Evolutionary conservation across 169 alveolate species (phyloP), one percentile per base, ranked within the genome.

Genomic region (Eimeria acervulina): DNA sequence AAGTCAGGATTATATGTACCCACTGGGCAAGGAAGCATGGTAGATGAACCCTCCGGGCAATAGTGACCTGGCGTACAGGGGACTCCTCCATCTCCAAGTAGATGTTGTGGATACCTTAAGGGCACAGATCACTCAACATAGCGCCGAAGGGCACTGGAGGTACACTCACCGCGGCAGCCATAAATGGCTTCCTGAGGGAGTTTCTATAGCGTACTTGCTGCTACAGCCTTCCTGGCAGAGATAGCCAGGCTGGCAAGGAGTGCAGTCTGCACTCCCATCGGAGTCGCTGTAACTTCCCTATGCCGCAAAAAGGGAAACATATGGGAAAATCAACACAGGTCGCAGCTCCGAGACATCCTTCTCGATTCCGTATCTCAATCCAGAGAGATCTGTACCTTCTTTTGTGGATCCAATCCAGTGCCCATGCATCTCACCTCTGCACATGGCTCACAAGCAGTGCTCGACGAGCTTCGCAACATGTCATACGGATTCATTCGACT

Each of bases 191-290:
- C 33, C 19, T n/a, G 38, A 15, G 55, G 0, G 51, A 38, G n/a
- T 74, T 74, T 33, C 59, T 38, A 7, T 83, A 51, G 44, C 91
- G 28, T 28, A 83, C 91, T 51, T 47, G 59, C 72, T 78, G 19
- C 52, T n/a, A 19, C 91, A 47, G 85, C 96, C 85, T 33, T 13
- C 72, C 19, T 84, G 66, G 92, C 96, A 92, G 63, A 92, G 7
- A 31, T 55, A 78, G 36, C 96, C 96, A 52, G 96, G 91, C 8
- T 84, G 76, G 66, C 96, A 92, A 17, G 96, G 92, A 78, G 52
- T 59, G 59, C 96, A 92, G 38, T 52, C 96, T 26, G 63, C 74
- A 23, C 91, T 51, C 33, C 96, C 96, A 8, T 31, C 76, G 23
- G 51, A 19, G 92, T 59, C 81, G 66, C 84, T 42, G 63, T 70